Evolutionary conservation across 2,329 filamentous ascomycete species (phyloP).

Genomic region (Knufia petricola): DNA sequence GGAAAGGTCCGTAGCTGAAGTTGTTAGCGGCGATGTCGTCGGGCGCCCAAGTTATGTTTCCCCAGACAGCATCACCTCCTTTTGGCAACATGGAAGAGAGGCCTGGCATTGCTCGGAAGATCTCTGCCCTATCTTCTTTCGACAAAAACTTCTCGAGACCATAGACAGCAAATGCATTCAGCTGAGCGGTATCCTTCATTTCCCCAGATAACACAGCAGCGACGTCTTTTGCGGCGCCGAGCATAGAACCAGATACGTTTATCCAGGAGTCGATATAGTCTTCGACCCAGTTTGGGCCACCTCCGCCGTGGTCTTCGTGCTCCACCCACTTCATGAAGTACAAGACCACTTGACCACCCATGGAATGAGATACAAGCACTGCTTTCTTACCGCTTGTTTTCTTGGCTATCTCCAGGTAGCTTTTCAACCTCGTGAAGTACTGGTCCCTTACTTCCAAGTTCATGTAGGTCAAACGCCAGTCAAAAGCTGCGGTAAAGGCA

Average conservation of each 20-base stretch:
- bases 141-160: conserved; percentile 92
- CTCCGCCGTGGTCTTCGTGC: conserved; percentile 63
- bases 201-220: conserved; percentile 88
- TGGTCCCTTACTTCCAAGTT: conserved; percentile 87
- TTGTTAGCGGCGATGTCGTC: conserved; percentile 56
- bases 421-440: conserved; percentile 86
- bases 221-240: conserved; percentile 83
- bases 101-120: conserved; percentile 94
- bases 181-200: conserved; percentile 95
- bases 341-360: conserved; percentile 91
- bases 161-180: conserved; percentile 94
- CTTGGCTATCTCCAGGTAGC: conserved; percentile 76
- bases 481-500: conserved; percentile 62
- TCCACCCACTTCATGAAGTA: conserved; percentile 77
- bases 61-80: conserved; percentile 91
- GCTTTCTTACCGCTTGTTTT: conserved; percentile 67
- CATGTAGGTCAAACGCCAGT: conserved; percentile 84
- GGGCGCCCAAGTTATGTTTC: conserved; percentile 74
- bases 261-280: conserved; percentile 88
- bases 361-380: conserved; percentile 84
- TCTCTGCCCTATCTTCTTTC: conserved; percentile 79
- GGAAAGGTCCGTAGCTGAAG: conserved; percentile 65
- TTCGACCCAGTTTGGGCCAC: conserved; percentile 83
- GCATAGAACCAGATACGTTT: conserved; percentile 96
- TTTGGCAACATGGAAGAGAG: conserved; percentile 95